Conservation (phyloP, 73 alveolate species). For the Strombidium stylifer region DNA sequence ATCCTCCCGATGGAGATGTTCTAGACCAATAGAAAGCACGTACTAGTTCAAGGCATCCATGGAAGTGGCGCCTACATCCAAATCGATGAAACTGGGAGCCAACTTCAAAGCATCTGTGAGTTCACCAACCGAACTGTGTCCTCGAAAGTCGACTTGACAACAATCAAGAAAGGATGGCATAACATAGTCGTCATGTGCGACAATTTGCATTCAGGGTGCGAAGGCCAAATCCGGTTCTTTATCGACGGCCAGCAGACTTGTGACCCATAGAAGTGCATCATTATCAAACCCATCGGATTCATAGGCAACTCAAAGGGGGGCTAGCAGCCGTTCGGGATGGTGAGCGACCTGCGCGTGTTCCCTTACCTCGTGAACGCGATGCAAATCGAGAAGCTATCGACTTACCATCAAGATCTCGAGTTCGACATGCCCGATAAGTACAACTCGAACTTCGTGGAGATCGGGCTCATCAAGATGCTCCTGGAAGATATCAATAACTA, state of each 20-base stretch:
- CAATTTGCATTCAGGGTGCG: conserved; percentile 9
- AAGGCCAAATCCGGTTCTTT: conserved; percentile 17
- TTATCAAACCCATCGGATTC: conserved; percentile 15
- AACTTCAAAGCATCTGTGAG: conserved; percentile 2
- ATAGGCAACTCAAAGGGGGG: conserved; percentile 40
- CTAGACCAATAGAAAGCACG: conserved; percentile 29
- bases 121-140: conserved; percentile 1
- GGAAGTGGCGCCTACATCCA: conserved; percentile 38
- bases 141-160: conserved; percentile 24
- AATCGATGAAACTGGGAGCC: conserved; percentile 28
- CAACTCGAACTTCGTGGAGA: conserved; percentile 1
- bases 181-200: conserved; percentile 30
- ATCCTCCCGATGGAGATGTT: conserved; percentile 28
- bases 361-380: conserved; percentile 10
- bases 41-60: conserved; percentile 5
- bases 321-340: conserved; percentile 30
- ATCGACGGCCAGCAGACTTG: conserved; percentile 26
- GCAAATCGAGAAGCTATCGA: not conserved
- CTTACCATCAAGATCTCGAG: conserved; percentile 45
- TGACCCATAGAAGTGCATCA: not conserved
- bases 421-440: conserved; percentile 46
- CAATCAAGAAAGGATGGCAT: conserved; percentile 42
- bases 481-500: conserved; percentile 13
- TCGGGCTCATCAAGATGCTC: conserved; percentile 17
- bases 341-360: conserved; percentile 33